A percentile compares a stretch with the other conserved stretches of the same genome.
phyloP scores from a whole-genome alignment of 2,329 filamentous ascomycete species.

The Ophiocordyceps australis region DNA sequence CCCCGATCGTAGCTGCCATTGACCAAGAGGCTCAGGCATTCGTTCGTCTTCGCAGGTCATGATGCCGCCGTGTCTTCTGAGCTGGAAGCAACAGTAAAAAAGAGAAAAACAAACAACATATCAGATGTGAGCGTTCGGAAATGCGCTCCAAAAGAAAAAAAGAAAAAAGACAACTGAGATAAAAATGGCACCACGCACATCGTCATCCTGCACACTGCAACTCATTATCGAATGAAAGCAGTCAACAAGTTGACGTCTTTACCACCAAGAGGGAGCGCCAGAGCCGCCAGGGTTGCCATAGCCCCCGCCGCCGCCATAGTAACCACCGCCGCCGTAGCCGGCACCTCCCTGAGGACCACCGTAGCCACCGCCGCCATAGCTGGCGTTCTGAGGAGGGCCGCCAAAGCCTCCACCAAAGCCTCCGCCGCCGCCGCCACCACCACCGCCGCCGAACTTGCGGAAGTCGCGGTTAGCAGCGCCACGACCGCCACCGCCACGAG shows the following conservation, averaged over 20 bases:
- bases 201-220: too few relatives aligned
- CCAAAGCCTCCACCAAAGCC: slow-evolving; percentile 16
- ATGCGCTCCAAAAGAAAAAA: slow-evolving; percentile 7
- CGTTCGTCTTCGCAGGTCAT: slow-evolving; percentile 18
- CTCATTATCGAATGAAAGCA: too few relatives aligned
- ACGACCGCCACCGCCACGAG: slow-evolving; percentile 37
- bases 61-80: slow-evolving; percentile 22
- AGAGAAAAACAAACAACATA: slow-evolving; percentile 6
- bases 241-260: too few relatives aligned
- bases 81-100: slow-evolving; percentile 6
- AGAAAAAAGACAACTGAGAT: too few relatives aligned
- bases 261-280: slow-evolving; percentile 52
- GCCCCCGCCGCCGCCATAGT: slow-evolving; percentile 22
- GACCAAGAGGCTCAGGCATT: slow-evolving; percentile 14
- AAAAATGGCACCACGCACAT: too few relatives aligned
- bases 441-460: slow-evolving; percentile 56
- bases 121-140: slow-evolving; percentile 5
- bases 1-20: slow-evolving; percentile 17
- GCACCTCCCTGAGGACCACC: slow-evolving; percentile 15
- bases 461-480: slow-evolving; percentile 77
- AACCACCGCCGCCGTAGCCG: slow-evolving; percentile 19
- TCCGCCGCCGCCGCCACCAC: slow-evolving; percentile 24
- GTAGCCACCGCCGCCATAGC: slow-evolving; percentile 20
- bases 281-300: slow-evolving; percentile 53
- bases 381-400: slow-evolving; percentile 11